Evolutionary conservation across 1,284 basidiomycete species (phyloP).

Genomic region (Golubevia pallescens): DNA sequence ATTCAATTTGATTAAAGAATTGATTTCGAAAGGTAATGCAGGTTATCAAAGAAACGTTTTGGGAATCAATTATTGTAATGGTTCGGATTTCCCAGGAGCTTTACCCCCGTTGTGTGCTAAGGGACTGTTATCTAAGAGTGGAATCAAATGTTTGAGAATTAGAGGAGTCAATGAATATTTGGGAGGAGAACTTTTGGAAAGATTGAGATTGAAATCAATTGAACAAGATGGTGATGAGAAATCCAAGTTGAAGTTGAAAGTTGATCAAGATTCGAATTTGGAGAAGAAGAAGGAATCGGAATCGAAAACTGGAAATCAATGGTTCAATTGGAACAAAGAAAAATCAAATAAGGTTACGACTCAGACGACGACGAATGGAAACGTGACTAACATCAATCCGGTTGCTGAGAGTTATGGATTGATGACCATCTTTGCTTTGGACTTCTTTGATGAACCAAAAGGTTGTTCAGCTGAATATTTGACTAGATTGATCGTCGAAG

Average conservation of each 20-base stretch:
- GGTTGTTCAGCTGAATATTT: constrained; percentile 14
- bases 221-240: constrained; percentile 10
- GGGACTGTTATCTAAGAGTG: constrained; percentile 14
- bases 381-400: not conserved
- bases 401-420: not conserved
- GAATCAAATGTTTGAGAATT: constrained; percentile 12
- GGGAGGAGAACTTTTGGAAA: constrained; percentile 12
- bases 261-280: too few species aligned
- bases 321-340: constrained; percentile 3
- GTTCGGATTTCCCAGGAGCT: constrained; percentile 24
- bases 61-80: constrained; percentile 29
- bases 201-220: constrained; percentile 11
- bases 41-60: constrained; percentile 14
- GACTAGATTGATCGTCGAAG: constrained; percentile 23
- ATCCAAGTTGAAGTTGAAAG: too few species aligned
- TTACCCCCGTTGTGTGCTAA: constrained; percentile 31
- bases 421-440: constrained; percentile 30
- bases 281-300: constrained; percentile 3
- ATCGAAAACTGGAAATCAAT: not conserved
- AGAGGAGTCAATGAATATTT: constrained; percentile 23
- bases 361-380: not conserved
- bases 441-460: constrained; percentile 32
- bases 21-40: constrained; percentile 8
- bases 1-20: constrained; percentile 16
- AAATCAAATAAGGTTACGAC: not conserved